These are phyloP conservation scores for Catharanthus roseus DNA, from an alignment of 257 asterid genomes.

Conservation along the genomic window DNA sequence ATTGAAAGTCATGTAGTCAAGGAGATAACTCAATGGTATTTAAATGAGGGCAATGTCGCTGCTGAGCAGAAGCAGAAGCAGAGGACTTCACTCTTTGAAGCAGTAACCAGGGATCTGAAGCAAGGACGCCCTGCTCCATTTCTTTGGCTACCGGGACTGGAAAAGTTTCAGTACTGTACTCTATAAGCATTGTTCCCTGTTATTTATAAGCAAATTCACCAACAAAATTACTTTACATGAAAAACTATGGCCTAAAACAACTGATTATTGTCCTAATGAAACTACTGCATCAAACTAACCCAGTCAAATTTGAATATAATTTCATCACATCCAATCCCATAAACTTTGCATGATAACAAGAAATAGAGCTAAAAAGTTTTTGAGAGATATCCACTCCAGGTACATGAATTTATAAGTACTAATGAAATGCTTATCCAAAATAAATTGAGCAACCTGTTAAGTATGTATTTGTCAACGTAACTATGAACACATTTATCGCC, in stretches of 20 bases:
- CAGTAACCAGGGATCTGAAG: constrained; percentile 70
- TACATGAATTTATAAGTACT: not conserved
- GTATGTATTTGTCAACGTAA: not conserved
- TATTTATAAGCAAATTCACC: not conserved
- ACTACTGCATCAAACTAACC: not conserved
- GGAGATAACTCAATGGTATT: constrained; percentile 46
- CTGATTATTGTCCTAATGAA: not conserved
- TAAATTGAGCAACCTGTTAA: not conserved
- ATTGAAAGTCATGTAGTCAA: constrained; percentile 8
- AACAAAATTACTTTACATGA: not conserved
- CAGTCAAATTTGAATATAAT: not conserved
- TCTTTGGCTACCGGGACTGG: constrained; percentile 60
- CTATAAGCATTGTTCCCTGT: constrained; percentile 75
- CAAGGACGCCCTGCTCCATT: constrained; percentile 71
- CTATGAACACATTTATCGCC: not conserved
- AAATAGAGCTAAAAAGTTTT: not conserved
- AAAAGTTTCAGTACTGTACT: constrained; percentile 42
- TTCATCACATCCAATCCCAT: not conserved
- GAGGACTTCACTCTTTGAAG: constrained; percentile 49
- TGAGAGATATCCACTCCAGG: not conserved
- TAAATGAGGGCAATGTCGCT: constrained; percentile 15
- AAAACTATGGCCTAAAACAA: not conserved
- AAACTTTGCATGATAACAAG: not conserved
- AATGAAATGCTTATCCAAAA: not conserved
- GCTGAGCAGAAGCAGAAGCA: constrained; percentile 26